Base-by-base conservation (phyloP, 805 yeast species). In the Suhomyces emberorum region DNA sequence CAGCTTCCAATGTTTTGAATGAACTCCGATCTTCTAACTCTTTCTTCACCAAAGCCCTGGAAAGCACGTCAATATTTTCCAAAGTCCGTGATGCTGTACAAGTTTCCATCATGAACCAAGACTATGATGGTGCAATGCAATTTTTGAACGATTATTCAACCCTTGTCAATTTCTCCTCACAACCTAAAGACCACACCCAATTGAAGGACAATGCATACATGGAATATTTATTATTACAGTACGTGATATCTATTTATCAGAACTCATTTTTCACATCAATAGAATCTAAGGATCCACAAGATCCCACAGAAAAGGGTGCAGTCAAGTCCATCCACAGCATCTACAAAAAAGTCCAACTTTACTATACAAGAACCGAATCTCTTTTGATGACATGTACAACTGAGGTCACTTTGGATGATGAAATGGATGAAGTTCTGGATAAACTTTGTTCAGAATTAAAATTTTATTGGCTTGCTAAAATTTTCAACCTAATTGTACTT, bases 211-310 rank as follows among this genome's bases (percentile, higher is more conserved):
- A 59, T 44, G 35, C 47, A 20, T 59, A 47, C 43, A 38, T 63
- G 21, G 65, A 64, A 44, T 55, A 47, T 33, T 43, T 52, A 19
- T 57, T 59, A 32, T 51, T 49, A 34, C 65, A 59, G 32, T 51
- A 50, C 21, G 32, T 50, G 3, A 39, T 49, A 10, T 39, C 46
- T 7, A 34, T 59, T 1, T 54, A 48, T 41, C 51, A 48, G 18
- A 12, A 11, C 11, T 14, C 7, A 8, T 7, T 15, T 14, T 21
- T 15, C 15, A 18, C 40, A 5, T 17, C 34, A 14, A n/a, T n/a
- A n/a, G n/a, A n/a, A n/a, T 16, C 8, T 4, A 28, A 28, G 5
- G 31, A 28, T 17, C 26, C 26, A 5, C 11, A n/a, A 15, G 22
- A 18, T 4, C 6, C 11, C 6, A 19, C 5, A 11, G n/a, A 14